phyloP scores from a whole-genome alignment of 345 rosid species.

The Eucalyptus polyanthemos region DNA sequence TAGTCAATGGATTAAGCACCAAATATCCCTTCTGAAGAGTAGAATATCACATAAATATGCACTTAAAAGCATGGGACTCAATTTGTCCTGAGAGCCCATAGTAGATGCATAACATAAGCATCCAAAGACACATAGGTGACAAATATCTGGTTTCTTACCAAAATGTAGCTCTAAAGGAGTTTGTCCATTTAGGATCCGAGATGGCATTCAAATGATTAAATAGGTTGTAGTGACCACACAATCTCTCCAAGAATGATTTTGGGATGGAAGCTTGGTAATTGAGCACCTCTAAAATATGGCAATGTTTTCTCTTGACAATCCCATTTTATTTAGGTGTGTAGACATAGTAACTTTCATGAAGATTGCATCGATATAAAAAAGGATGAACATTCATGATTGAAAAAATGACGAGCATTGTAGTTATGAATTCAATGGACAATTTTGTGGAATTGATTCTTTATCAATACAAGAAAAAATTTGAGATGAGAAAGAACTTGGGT shows the following conservation, averaged over 20 bases:
- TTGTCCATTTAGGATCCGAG: background rate
- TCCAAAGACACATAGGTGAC: background rate
- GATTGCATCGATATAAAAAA: background rate
- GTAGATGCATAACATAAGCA: background rate
- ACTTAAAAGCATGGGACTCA: background rate
- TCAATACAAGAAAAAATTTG: too few relatives aligned
- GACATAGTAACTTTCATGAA: background rate
- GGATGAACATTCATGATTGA: too few relatives aligned
- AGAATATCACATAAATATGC: background rate
- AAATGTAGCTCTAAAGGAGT: background rate
- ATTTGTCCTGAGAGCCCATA: background rate
- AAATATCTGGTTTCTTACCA: fast-evolving
- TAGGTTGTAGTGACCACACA: background rate
- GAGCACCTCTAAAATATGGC: background rate
- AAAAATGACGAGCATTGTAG: too few relatives aligned
- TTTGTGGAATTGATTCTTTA: too few relatives aligned
- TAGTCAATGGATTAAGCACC: background rate
- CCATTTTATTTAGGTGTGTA: background rate
- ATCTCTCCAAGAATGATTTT: background rate
- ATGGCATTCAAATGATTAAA: background rate
- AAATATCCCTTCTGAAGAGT: background rate
- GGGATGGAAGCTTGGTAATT: background rate
- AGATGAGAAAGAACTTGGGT: too few relatives aligned
- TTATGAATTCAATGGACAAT: too few relatives aligned
- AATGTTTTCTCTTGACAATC: background rate